These are phyloP conservation scores for Mycothermus thermophilus DNA, from an alignment of 495 filamentous ascomycete species.

Conservation along the genomic window DNA sequence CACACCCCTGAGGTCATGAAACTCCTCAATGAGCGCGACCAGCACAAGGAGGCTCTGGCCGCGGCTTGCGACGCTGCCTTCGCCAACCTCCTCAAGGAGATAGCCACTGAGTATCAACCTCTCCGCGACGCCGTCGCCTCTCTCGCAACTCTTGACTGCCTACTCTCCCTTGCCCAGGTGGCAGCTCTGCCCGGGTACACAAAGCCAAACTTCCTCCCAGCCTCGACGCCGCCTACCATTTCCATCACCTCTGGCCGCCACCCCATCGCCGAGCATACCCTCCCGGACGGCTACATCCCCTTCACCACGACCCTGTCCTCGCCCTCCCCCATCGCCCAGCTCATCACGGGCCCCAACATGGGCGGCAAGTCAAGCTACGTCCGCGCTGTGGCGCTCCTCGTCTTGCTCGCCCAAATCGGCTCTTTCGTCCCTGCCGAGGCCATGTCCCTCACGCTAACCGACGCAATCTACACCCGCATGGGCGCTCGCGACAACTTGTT, in stretches of 20 bases:
- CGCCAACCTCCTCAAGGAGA: constrained; percentile 47
- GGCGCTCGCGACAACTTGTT: constrained; percentile 95
- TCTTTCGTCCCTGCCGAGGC: constrained; percentile 78
- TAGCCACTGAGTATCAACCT: constrained; percentile 70
- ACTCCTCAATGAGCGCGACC: constrained; percentile 77
- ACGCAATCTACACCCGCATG: constrained; percentile 94
- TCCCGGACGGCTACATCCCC: constrained; percentile 80
- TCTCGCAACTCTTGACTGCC: constrained; percentile 78
- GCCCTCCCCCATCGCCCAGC: constrained; percentile 52
- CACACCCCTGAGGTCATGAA: constrained; percentile 82
- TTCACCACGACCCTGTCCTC: constrained; percentile 62
- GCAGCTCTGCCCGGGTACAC: constrained; percentile 77
- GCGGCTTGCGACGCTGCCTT: constrained; percentile 90
- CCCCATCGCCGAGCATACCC: constrained; percentile 89
- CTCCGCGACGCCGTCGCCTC: constrained; percentile 79
- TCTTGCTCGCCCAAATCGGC: constrained; percentile 89
- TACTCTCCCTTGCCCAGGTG: constrained; percentile 73
- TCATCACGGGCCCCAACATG: constrained; percentile 97
- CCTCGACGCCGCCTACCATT: constrained; percentile 51
- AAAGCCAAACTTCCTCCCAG: constrained; percentile 59
- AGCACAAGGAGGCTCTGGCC: constrained; percentile 84
- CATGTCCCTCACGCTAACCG: constrained; percentile 64
- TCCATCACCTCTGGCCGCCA: constrained; percentile 67
- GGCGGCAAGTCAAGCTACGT: constrained; percentile 95
- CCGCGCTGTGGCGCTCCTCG: constrained; percentile 76